phyloP scores from a whole-genome alignment of 805 yeast genomes.

The Candida anglica region DNA sequence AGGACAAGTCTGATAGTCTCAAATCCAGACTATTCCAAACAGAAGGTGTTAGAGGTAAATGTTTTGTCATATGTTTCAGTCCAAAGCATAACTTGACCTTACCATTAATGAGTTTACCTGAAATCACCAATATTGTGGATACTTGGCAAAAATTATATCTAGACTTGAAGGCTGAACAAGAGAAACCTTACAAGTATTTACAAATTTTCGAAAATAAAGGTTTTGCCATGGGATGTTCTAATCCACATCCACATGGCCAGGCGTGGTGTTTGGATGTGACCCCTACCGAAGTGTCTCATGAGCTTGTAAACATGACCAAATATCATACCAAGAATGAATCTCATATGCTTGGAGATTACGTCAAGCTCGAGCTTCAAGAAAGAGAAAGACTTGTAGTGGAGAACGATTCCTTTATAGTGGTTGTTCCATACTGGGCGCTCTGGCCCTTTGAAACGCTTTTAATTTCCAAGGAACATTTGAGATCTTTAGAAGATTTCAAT shows the following conservation, averaged over 20 bases:
- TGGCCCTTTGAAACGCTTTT: slow-evolving; percentile 79
- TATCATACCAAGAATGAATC: slow-evolving; percentile 39
- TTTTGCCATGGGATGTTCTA: slow-evolving; percentile 77
- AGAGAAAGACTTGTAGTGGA: slow-evolving; percentile 50
- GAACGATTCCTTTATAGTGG: slow-evolving; percentile 61
- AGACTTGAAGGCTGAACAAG: slow-evolving; percentile 34
- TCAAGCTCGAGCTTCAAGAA: slow-evolving; percentile 48
- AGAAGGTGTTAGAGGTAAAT: slow-evolving; percentile 60
- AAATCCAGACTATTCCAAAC: slow-evolving; percentile 47
- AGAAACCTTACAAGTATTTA: slow-evolving; percentile 51
- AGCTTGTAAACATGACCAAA: slow-evolving; percentile 46
- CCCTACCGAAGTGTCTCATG: slow-evolving; percentile 65
- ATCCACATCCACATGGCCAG: slow-evolving; percentile 81
- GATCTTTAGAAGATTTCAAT: slow-evolving; percentile 45
- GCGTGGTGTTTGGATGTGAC: slow-evolving; percentile 68
- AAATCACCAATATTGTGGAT: slow-evolving; percentile 45
- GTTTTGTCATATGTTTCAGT: slow-evolving; percentile 68
- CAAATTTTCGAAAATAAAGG: slow-evolving; percentile 80
- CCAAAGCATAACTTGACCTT: slow-evolving; percentile 66
- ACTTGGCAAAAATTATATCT: slow-evolving; percentile 58
- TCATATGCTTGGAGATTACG: slow-evolving; percentile 63
- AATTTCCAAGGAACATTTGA: slow-evolving; percentile 51
- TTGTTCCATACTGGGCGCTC: slow-evolving; percentile 79
- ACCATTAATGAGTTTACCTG: slow-evolving; percentile 51
- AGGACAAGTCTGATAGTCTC: slow-evolving; percentile 15